Percentiles rank a stretch among this genome's conserved stretches.
These are phyloP conservation scores for Blastocystis sp. DNA, from an alignment of 352 stramenopile species.

Conservation along the genomic window DNA sequence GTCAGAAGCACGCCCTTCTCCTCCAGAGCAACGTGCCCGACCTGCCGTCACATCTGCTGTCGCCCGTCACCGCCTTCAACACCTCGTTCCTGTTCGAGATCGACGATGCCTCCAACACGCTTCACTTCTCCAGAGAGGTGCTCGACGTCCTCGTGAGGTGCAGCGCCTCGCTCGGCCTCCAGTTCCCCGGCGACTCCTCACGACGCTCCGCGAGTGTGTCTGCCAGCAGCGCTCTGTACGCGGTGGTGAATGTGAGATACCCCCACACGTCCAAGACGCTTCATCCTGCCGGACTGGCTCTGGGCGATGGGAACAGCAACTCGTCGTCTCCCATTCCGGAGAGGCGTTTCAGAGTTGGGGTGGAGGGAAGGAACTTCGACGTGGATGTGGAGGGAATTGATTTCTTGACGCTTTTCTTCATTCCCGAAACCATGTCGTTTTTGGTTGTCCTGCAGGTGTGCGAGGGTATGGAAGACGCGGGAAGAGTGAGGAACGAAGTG, in stretches of 20 bases:
- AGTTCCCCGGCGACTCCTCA: not conserved
- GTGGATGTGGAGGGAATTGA: conserved; percentile 33
- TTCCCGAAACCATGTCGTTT: conserved; percentile 16
- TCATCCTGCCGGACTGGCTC: not conserved
- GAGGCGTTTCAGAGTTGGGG: not conserved
- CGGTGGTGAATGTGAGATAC: not conserved
- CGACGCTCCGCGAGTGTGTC: not conserved
- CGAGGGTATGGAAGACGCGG: not conserved
- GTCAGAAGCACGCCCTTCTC: not conserved
- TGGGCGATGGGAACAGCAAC: too few species aligned
- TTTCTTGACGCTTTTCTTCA: conserved; percentile 8
- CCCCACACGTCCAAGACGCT: not conserved
- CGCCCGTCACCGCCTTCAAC: not conserved
- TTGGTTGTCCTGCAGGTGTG: conserved; percentile 13
- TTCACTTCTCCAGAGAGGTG: not conserved
- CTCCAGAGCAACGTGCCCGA: not conserved
- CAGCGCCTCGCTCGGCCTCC: not conserved
- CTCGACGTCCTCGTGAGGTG: not conserved
- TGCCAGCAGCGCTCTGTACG: not conserved
- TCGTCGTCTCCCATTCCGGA: not conserved
- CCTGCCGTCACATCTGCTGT: not conserved
- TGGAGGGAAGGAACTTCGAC: not conserved
- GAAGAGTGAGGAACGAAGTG: not conserved
- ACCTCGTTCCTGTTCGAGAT: not conserved
- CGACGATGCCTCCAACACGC: not conserved